Evolutionary conservation across 345 rosid species (phyloP), one percentile per base, ranked within the genome.

Genomic region (Aquilaria sinensis): DNA sequence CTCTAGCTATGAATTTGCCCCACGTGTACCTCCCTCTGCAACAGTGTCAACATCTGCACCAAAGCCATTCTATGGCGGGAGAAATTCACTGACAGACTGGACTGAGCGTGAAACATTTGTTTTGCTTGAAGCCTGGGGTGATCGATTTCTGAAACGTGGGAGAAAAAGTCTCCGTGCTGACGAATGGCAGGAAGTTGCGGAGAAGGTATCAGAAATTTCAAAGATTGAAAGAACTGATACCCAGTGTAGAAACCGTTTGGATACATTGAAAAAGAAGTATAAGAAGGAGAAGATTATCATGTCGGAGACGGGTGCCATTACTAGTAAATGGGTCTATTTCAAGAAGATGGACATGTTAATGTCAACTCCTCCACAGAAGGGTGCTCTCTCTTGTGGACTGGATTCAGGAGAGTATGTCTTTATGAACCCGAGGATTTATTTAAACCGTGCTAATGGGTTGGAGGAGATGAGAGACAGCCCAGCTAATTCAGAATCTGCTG

Each of bases 401-500:
- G 99, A 91, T 73, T 89, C 96, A 0, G 94, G 96, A 29, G 98
- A 85, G 80, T 85, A 85, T 63, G 92, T 84, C 63, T 87, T 85
- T 67, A 79, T 76, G 86, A 89, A 80, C 62, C 77, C 96, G 8
- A 82, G 69, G 74, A 81, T 71, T 56, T 83, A 84, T 74, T 63
- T 85, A 67, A 87, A 81, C 70, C 88, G 81, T 11, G 79, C 87
- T 1, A 87, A 89, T 58, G 92, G 96, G 16, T 79, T 84, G 68
- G 96, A 91, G 74, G 90, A 84, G 80, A 85, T 85, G 90, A 83
- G 88, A 79, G 98, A 89, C 70, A 95, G 96, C 76, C 96, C 96
- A 6, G 92, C 79, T 46, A 80, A 85, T 72, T 85, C 96, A 0
- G 93, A 85, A 65, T 74, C 80, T 10, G 81, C 75, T 2, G 75